Evolutionary conservation across 805 yeast species (phyloP).

Genomic region (Brettanomyces custersianus): DNA sequence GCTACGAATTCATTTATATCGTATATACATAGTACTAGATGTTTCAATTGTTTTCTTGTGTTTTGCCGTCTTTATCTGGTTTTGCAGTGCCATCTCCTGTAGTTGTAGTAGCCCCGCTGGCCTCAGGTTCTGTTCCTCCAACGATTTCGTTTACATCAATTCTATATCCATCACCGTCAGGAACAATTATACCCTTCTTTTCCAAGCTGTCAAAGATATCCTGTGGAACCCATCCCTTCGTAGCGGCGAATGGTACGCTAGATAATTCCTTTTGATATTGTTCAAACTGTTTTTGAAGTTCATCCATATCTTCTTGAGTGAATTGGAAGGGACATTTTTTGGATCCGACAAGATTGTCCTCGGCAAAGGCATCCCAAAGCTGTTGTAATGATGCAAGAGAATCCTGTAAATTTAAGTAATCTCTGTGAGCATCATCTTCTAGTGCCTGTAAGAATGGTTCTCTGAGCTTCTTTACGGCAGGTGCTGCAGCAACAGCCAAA

Average conservation of each 20-base stretch:
- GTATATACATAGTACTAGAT: no score
- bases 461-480: conserved; percentile 63
- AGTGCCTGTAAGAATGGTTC: conserved; percentile 54
- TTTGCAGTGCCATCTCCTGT: not conserved
- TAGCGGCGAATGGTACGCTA: conserved; percentile 75
- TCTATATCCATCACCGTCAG: conserved; percentile 29
- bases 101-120: no score
- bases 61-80: not conserved
- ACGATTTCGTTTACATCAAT: not conserved
- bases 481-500: conserved; percentile 76
- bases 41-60: not conserved
- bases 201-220: conserved; percentile 73
- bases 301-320: conserved; percentile 48
- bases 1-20: no score
- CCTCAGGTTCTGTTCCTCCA: no score
- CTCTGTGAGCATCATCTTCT: conserved; percentile 49
- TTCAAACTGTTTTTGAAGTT: conserved; percentile 48
- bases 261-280: conserved; percentile 61
- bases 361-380: conserved; percentile 60
- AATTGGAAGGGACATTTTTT: conserved; percentile 51
- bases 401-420: conserved; percentile 56
- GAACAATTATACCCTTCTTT: conserved; percentile 59
- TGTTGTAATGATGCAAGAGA: conserved; percentile 55
- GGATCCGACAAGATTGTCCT: conserved; percentile 44
- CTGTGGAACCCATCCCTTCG: conserved; percentile 95